phyloP scores from a whole-genome alignment of 1,284 basidiomycete species.

The Cryptococcus maquisensis region DNA sequence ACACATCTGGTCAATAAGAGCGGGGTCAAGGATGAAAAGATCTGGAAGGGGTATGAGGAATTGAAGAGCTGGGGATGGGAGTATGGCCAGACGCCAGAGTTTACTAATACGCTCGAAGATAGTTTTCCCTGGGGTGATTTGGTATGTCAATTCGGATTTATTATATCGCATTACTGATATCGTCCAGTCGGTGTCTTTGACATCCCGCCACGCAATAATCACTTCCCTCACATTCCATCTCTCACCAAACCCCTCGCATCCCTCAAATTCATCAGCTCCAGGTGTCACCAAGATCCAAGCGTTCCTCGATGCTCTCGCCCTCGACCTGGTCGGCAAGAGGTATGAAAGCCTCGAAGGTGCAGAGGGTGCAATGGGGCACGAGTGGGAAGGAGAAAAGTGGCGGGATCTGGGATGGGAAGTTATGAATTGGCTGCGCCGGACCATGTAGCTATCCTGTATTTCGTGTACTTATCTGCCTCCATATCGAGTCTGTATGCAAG shows the following conservation, averaged over 20 bases:
- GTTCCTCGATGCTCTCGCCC: slow-evolving; percentile 31
- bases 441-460: not conserved
- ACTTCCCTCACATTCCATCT: slow-evolving; percentile 38
- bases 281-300: slow-evolving; percentile 18
- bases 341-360: slow-evolving; percentile 46
- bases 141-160: slow-evolving; percentile 48
- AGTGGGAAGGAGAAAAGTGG: slow-evolving; percentile 15
- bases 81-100: slow-evolving; percentile 92
- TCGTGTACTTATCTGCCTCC: not conserved
- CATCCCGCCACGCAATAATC: slow-evolving; percentile 52
- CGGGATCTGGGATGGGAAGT: slow-evolving; percentile 29
- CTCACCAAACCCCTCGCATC: slow-evolving; percentile 6
- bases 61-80: slow-evolving; percentile 80
- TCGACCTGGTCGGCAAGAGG: slow-evolving; percentile 37
- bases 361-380: slow-evolving; percentile 17
- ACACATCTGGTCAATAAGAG: slow-evolving; percentile 13
- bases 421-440: slow-evolving; percentile 9
- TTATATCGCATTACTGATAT: not conserved
- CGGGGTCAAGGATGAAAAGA: slow-evolving; percentile 49
- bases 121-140: slow-evolving; percentile 31
- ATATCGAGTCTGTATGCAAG: too few species aligned
- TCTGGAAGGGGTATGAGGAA: slow-evolving; percentile 65
- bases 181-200: slow-evolving; percentile 45
- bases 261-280: not conserved
- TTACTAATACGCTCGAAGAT: slow-evolving; percentile 53